Conservation (phyloP, 192 early-diverging fungal genomes). For the Coemansia sp. region DNA sequence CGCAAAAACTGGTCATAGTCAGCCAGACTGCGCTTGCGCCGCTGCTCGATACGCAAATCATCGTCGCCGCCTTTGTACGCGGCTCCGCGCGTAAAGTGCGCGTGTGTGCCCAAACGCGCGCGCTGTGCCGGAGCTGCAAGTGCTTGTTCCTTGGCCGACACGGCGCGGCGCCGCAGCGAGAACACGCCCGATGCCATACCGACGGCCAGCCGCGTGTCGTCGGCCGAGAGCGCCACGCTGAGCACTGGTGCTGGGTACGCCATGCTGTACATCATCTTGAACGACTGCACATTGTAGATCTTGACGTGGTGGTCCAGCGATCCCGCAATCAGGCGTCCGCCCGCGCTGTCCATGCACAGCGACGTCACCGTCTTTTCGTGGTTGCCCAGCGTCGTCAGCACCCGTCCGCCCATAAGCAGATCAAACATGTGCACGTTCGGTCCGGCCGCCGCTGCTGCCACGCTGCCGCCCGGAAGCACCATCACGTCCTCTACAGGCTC, state of each 20-base stretch:
- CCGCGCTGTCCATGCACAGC: slow-evolving; percentile 77
- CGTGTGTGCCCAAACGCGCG: slow-evolving; percentile 62
- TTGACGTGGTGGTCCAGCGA: slow-evolving; percentile 97
- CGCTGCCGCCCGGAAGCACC: slow-evolving; percentile 78
- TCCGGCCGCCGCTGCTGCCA: slow-evolving; percentile 68
- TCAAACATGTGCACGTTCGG: slow-evolving; percentile 89
- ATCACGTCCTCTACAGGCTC: slow-evolving; percentile 87
- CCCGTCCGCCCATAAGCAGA: slow-evolving; percentile 73
- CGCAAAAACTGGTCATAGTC: slow-evolving; percentile 83
- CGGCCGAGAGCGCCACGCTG: slow-evolving; percentile 86
- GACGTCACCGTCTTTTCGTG: slow-evolving; percentile 97
- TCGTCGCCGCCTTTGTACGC: slow-evolving; percentile 57
- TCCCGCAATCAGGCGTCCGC: slow-evolving; percentile 78
- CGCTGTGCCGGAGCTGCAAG: slow-evolving; percentile 36
- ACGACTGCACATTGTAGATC: slow-evolving; percentile 84
- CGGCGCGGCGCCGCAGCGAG: slow-evolving; percentile 79
- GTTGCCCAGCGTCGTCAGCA: slow-evolving; percentile 77
- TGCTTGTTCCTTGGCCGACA: slow-evolving; percentile 70
- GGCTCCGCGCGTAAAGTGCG: slow-evolving; percentile 71
- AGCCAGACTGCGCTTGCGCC: slow-evolving; percentile 61
- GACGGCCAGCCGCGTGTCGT: slow-evolving; percentile 84
- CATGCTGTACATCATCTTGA: slow-evolving; percentile 81
- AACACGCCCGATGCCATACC: slow-evolving; percentile 92
- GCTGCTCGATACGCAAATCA: slow-evolving; percentile 77
- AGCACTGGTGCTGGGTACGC: slow-evolving; percentile 91